Conservation (phyloP, 306 rosid genomes). For the Gynostemma pentaphyllum region DNA sequence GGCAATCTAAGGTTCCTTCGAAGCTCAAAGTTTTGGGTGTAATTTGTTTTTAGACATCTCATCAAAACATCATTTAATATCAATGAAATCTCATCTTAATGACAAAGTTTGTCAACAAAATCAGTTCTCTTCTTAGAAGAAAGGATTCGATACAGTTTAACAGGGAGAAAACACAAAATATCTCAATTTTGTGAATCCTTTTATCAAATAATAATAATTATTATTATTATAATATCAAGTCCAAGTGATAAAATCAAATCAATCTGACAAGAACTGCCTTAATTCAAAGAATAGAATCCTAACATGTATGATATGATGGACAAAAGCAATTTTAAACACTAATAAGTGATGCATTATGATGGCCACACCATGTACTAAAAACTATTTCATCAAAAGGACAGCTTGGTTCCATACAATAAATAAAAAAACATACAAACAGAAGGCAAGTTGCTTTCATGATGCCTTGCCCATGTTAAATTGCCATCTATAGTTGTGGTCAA, state of each 20-base stretch:
- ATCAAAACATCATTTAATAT: too few relatives aligned
- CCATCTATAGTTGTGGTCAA: not conserved
- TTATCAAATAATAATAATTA: not conserved
- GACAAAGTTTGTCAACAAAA: too few relatives aligned
- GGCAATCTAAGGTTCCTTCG: too few relatives aligned
- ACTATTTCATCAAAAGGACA: not conserved
- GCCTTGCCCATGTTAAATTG: not conserved
- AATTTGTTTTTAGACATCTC: too few relatives aligned
- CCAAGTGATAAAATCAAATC: not conserved
- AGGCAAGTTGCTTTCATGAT: conserved; percentile 6
- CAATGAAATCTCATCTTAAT: too few relatives aligned
- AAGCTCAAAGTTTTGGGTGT: too few relatives aligned
- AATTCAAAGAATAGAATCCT: not conserved
- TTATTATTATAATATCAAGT: not conserved
- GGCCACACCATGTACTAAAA: not conserved
- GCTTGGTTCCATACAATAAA: not conserved
- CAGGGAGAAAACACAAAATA: not conserved
- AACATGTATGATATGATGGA: not conserved
- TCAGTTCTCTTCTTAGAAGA: too few relatives aligned
- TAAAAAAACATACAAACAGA: not conserved
- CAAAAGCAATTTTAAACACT: not conserved
- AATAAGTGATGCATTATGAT: not conserved
- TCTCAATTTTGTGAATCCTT: not conserved
- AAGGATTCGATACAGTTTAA: too few relatives aligned
- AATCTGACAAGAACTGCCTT: not conserved